Evolutionary conservation across 352 stramenopile genomes (phyloP), one percentile per base, ranked within the genome.

Genomic region (Globisporangium cederbergense): DNA sequence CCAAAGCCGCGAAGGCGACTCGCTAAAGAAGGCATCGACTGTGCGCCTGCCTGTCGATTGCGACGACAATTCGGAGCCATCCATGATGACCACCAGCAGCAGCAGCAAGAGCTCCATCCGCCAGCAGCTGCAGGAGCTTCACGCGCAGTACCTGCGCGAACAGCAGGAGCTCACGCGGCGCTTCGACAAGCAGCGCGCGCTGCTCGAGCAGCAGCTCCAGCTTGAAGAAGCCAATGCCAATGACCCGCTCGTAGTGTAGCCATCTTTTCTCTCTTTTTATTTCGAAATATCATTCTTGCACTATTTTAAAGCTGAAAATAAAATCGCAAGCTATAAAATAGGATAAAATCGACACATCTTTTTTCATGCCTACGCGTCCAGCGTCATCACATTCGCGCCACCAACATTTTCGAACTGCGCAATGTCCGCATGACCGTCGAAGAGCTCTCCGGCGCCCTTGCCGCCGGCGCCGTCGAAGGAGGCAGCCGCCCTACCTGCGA

Each of bases 341-440:
- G 16, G 18, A 50, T 25, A 20, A 13, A 50, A 28, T 5, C 0
- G 7, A 11, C n/a, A 5, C 20, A 8, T 52, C 20, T 52, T 32
- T 22, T 28, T 28, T 34, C 20, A 46, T 46, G 3, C 42, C 77
- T 68, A 90, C 0, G 73, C 77, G 25, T 91, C 84, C 25, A 93
- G 80, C 1, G 85, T 93, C 85, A 93, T 93, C 64, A 93, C 85
- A 56, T 93, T 91, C 53, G 85, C 85, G 42, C 85, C 85, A 59
- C 85, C 85, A 9, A 91, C 81, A 43, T 83, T 74, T 43, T 93
- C 83, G 53, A 89, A 92, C 56, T 93, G 85, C 0, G 79, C 83
- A 43, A 89, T 89, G 60, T 93, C 83, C 2, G 74, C 73, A 43
- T 86, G 75, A 20, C 77, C 77, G 54, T 89, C 79, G 52, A 88